phyloP scores from a whole-genome alignment of 2,329 filamentous ascomycete genomes.

The Monosporascus sp. region DNA sequence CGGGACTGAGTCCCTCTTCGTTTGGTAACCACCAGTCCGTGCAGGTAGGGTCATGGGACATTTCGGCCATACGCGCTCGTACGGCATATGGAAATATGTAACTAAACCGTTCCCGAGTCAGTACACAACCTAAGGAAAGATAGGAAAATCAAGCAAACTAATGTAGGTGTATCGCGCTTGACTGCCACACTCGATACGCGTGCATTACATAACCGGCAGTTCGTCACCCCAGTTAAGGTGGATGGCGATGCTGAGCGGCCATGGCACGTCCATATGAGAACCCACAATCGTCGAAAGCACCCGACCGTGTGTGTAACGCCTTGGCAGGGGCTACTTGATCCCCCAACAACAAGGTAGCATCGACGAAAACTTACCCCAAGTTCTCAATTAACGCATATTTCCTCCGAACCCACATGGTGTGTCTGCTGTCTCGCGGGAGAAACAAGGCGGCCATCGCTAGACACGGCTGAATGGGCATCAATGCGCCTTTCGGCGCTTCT shows the following conservation, averaged over 20 bases:
- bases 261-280: too few species aligned
- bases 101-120: constrained; percentile 38
- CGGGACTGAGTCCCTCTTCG: constrained; percentile 66
- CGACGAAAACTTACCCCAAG: constrained; percentile 58
- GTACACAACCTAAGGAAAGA: too few species aligned
- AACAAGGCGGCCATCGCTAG: constrained; percentile 74
- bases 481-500: constrained; percentile 60
- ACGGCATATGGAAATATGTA: constrained; percentile 77
- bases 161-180: too few species aligned
- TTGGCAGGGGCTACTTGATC: too few species aligned
- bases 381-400: constrained; percentile 76
- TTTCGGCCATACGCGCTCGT: constrained; percentile 67
- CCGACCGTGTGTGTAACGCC: too few species aligned
- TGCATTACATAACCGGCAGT: too few species aligned
- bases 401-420: constrained; percentile 73
- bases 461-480: constrained; percentile 69
- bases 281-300: too few species aligned
- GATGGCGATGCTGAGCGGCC: too few species aligned
- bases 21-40: constrained; percentile 87
- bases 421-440: constrained; percentile 66
- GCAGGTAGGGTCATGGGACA: constrained; percentile 68
- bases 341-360: neutral
- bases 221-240: too few species aligned
- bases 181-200: too few species aligned
- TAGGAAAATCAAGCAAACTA: too few species aligned